Percentiles rank a stretch among this genome's conserved stretches.
These are phyloP conservation scores for Sarcocystis neurona DNA, from an alignment of 169 alveolate species.

Conservation along the genomic window DNA sequence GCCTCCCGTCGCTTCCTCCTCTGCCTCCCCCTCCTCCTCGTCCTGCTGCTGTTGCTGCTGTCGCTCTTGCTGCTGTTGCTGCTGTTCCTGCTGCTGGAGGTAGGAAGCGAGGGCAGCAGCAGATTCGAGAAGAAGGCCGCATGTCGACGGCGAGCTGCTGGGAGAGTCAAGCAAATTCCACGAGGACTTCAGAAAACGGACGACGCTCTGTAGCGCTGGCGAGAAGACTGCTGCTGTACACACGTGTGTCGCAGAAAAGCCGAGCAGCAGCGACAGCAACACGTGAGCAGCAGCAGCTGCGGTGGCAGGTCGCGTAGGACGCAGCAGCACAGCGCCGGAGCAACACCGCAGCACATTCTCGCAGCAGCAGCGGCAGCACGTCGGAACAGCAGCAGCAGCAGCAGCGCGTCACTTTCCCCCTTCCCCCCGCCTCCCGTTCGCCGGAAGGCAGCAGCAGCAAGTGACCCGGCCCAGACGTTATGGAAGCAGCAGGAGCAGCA, in stretches of 20 bases:
- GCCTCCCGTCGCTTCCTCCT: neutral
- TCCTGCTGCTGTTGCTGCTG: neutral
- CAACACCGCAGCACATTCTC: neutral
- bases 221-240: neutral
- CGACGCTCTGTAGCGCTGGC: neutral
- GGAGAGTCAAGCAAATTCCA: constrained; percentile 14
- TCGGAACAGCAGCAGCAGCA: no score
- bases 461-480: no score
- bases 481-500: no score
- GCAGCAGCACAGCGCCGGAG: neutral
- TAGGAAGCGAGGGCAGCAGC: neutral
- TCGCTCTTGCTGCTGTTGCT: neutral
- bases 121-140: constrained; percentile 22
- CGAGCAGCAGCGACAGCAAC: neutral
- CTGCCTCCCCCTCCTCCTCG: neutral
- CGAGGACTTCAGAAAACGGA: neutral
- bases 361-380: no score
- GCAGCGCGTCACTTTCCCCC: no score
- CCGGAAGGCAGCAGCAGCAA: no score
- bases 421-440: no score
- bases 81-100: neutral
- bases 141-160: neutral
- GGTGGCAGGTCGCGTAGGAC: neutral
- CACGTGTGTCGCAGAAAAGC: neutral
- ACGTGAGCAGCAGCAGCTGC: neutral